These are phyloP conservation scores for Eucalyptus erythrocorys DNA, from an alignment of 345 rosid species.

Conservation along the genomic window DNA sequence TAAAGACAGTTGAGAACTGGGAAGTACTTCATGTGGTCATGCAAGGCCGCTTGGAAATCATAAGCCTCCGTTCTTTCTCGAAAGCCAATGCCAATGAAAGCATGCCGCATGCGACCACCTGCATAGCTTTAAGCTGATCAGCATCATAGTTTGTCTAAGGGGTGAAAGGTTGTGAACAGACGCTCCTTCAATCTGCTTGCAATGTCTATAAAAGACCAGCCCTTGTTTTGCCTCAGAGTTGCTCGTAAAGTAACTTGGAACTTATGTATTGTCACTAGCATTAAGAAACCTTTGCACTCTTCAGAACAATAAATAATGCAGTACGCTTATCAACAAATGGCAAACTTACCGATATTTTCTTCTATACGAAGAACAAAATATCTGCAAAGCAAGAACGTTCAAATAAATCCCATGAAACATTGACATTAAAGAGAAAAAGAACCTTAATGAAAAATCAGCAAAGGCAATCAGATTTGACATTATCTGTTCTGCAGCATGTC, in stretches of 20 bases:
- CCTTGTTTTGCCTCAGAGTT: background rate
- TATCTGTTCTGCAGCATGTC: background rate
- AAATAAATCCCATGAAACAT: background rate
- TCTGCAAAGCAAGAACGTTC: conserved; percentile 41
- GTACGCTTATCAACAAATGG: background rate
- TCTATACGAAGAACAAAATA: conserved; percentile 98
- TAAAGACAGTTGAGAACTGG: background rate
- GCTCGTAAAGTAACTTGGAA: background rate
- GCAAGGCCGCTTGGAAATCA: conserved; percentile 96
- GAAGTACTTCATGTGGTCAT: conserved; percentile 90
- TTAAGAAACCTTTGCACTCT: background rate
- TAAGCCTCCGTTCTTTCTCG: conserved; percentile 98
- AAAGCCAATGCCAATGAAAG: conserved; percentile 94
- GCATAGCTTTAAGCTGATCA: conserved; percentile 11
- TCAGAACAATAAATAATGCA: background rate
- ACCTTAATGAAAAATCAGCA: background rate
- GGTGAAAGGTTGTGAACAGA: background rate
- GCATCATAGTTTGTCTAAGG: background rate
- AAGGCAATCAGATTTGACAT: background rate
- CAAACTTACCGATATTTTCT: conserved; percentile 79
- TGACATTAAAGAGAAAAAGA: background rate
- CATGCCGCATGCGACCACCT: conserved; percentile 94
- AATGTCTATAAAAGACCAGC: background rate
- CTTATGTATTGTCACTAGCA: background rate
- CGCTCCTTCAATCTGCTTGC: background rate